Conservation (phyloP, 495 filamentous ascomycete species). For the Viridothelium virens region DNA sequence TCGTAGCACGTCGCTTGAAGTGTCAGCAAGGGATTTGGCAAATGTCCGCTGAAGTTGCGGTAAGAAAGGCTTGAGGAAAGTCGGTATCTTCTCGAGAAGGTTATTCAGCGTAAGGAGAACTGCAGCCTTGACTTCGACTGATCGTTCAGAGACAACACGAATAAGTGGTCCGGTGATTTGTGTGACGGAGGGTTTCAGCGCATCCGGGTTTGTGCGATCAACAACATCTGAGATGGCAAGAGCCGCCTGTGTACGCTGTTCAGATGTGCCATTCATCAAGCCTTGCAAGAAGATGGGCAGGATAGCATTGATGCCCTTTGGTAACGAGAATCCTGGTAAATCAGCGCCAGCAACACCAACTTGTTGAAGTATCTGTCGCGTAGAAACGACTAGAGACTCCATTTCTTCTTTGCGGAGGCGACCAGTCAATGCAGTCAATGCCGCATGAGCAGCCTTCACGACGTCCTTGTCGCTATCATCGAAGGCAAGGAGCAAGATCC, state of each 20-base stretch:
- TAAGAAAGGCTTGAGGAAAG: conserved; percentile 90
- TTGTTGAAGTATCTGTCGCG: conserved; percentile 72
- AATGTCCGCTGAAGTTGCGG: conserved; percentile 96
- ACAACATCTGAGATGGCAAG: conserved; percentile 92
- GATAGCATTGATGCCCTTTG: conserved; percentile 95
- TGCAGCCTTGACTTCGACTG: conserved; percentile 89
- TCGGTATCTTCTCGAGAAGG: conserved; percentile 90
- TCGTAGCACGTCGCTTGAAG: conserved; percentile 80
- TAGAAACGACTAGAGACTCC: conserved; percentile 84
- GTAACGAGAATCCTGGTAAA: conserved; percentile 81
- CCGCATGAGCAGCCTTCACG: conserved; percentile 87
- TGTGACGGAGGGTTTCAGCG: conserved; percentile 87
- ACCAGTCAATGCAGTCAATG: conserved; percentile 78
- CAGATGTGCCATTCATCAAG: conserved; percentile 87
- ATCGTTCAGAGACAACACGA: conserved; percentile 90
- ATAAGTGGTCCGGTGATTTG: conserved; percentile 97
- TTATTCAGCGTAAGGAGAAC: conserved; percentile 93
- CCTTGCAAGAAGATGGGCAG: conserved; percentile 96
- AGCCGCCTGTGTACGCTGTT: conserved; percentile 85
- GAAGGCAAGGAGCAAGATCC: conserved; percentile 80
- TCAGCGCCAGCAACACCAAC: conserved; percentile 81
- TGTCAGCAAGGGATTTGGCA: conserved; percentile 87
- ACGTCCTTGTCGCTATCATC: conserved; percentile 77
- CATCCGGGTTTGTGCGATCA: conserved; percentile 74
- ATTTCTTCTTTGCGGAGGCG: conserved; percentile 94